Evolutionary conservation across 1,139 yeast genomes (phyloP), one percentile per base, ranked within the genome.

Genomic region (Williopsis jadinii): DNA sequence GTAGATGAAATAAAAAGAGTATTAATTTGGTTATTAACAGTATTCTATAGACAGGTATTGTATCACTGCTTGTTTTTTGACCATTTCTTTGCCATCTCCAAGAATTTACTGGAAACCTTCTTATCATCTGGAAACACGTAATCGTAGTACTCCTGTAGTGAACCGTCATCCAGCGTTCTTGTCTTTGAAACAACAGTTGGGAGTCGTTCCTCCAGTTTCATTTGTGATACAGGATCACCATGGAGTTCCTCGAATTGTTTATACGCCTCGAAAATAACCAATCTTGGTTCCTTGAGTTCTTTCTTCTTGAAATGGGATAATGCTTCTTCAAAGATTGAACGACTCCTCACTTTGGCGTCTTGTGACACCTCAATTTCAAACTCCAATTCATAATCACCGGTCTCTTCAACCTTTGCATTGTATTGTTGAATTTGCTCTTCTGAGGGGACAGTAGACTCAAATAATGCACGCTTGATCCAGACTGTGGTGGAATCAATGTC

Each of bases 391-490:
- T 63, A 66, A 14, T 62, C 64, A n/a, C 64, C 71, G n/a, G 61
- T 64, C 11, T 58, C 62, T 34, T 67, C 63, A 40, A 41, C 51
- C 51, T 40, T 55, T 47, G 39, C 51, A 47, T 52, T 45, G 45
- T 70, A 70, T 30, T 56, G 53, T 24, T 54, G 53, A 28, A 79
- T 46, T 54, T 83, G 88, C 9, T 61, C 63, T 1, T 64, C 63
- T 2, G 81, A 70, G 3, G 90, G 90, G 3, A 82, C 73, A 1
- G 80, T 68, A 1, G 84, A 66, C 56, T 87, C 95, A 57, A 83
- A 83, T 48, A 79, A 62, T 2, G 95, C 95, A 53, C 67, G 71
- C 13, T 80, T 69, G 9, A 84, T 71, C 92, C 95, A 85, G 2
- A 70, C 61, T 19, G 67, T 63, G 8, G 76, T 68, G 8, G 62